Percentiles rank a stretch among this genome's conserved stretches.
phyloP scores from a whole-genome alignment of 371 early-diverging fungal genomes.

The Batrachochytrium dendrobatidis region DNA sequence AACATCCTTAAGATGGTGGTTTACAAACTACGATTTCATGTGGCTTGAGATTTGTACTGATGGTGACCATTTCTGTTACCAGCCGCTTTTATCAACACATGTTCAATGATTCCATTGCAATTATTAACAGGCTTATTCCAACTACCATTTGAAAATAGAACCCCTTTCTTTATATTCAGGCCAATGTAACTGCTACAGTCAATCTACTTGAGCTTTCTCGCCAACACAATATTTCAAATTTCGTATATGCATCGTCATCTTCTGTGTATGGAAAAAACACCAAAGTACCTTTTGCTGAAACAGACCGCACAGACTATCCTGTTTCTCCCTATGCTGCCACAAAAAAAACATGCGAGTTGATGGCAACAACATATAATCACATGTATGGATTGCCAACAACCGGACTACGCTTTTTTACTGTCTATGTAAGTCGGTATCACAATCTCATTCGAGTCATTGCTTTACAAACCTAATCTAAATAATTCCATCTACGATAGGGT shows the following conservation, averaged over 20 bases:
- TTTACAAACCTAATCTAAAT: not conserved
- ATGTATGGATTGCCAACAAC: conserved; percentile 12
- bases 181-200: conserved; percentile 15
- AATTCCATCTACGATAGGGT: conserved; percentile 5
- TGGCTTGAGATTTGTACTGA: too few relatives aligned
- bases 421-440: conserved; percentile 16
- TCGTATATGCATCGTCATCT: conserved; percentile 20
- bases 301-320: conserved; percentile 9
- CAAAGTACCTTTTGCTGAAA: conserved; percentile 20
- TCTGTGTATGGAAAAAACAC: conserved; percentile 21
- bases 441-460: not conserved
- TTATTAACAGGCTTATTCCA: too few relatives aligned
- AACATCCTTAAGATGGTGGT: too few relatives aligned
- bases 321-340: conserved; percentile 23
- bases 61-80: too few relatives aligned
- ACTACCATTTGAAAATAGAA: too few relatives aligned
- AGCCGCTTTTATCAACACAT: too few relatives aligned
- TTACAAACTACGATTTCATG: too few relatives aligned
- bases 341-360: conserved; percentile 19
- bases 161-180: conserved; percentile 16
- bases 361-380: conserved; percentile 11
- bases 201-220: conserved; percentile 14
- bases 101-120: too few relatives aligned
- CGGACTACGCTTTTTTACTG: conserved; percentile 26
- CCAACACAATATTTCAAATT: conserved; percentile 5